phyloP scores from a whole-genome alignment of 108 stramenopile genomes.

The Skeletonema tropicum region DNA sequence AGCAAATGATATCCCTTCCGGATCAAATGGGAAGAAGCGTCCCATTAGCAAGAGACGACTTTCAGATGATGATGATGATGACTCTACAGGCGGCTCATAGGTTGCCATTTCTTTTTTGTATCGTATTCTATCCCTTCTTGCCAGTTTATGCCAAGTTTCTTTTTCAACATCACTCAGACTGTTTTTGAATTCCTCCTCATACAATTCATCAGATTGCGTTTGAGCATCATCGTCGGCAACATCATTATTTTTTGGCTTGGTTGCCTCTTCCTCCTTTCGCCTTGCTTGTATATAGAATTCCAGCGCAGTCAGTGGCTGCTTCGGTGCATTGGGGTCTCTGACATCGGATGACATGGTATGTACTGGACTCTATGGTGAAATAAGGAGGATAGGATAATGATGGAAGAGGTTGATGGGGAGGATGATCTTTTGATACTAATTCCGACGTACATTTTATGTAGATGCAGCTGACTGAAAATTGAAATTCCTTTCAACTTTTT shows the following conservation, averaged over 20 bases:
- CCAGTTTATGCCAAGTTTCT: neutral
- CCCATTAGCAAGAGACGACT: neutral
- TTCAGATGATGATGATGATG: neutral
- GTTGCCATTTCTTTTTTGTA: neutral
- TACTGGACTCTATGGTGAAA: too few species aligned
- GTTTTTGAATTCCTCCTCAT: neutral
- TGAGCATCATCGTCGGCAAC: neutral
- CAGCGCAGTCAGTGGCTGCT: slow-evolving; percentile 3
- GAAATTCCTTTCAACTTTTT: too few species aligned
- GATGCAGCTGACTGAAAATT: too few species aligned
- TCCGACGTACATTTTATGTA: neutral
- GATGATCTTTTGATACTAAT: neutral
- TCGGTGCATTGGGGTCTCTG: slow-evolving; percentile 4
- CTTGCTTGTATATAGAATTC: neutral
- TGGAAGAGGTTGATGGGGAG: too few species aligned
- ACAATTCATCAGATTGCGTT: neutral
- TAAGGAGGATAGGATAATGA: too few species aligned
- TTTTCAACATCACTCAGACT: neutral
- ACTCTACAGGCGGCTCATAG: neutral
- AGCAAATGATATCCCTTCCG: slow-evolving; percentile 33
- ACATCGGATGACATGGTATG: neutral
- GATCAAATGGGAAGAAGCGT: slow-evolving; percentile 37
- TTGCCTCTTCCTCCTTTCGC: neutral
- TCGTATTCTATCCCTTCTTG: neutral
- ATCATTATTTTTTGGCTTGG: neutral